Base-by-base conservation (phyloP, 2,329 filamentous ascomycete species). In the Anisogramma anomala region DNA sequence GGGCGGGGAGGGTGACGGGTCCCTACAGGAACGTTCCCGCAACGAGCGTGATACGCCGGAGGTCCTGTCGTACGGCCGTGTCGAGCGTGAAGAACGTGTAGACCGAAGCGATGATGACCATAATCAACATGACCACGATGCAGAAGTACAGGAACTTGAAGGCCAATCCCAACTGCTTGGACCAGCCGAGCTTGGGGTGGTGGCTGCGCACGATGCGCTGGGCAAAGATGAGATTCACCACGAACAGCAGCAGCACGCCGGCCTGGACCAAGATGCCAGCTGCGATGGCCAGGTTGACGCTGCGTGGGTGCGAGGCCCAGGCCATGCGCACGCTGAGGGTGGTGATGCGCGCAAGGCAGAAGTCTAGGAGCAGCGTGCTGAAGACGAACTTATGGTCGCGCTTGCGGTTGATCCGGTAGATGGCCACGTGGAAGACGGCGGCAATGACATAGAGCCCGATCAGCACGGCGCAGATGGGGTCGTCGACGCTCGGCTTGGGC, bases 191-290 rank as follows among this genome's bases (percentile, higher is more conserved):
- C 2, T 58, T 55, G 0, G 84, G 84, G 53, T 88, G 82, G 33
- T 76, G 73, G 4, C 82, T 81, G 40, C 86, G 73, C 14, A 91
- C 59, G 19, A 94, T 69, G 33, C 86, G 77, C 59, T 86, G 83
- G 0, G 79, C 63, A 55, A 88, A 84, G 53, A 91, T 63, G 31
- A 93, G 62, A 61, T 94, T 91, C 59, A 86, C 65, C 52, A 89
- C 62, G 59, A 84, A 89, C 19, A 93, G 64, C 6, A 93, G 59
- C 25, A 93, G 57, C 13, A 87, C 77, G 31, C 84, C 85, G 0
- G 82, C 79, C 33, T 78, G 74, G 43, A 84, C 74, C 52, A 91
- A 78, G 53, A 91, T 72, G 49, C 68, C 68, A 3, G 82, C 74
- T 6, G 79, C 76, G 45, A 77, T 69, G 52, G 64, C 66, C 42